Evolutionary conservation across 1,139 yeast genomes (phyloP), one percentile per base, ranked within the genome.

Genomic region (Arxiozyma slooffiae): DNA sequence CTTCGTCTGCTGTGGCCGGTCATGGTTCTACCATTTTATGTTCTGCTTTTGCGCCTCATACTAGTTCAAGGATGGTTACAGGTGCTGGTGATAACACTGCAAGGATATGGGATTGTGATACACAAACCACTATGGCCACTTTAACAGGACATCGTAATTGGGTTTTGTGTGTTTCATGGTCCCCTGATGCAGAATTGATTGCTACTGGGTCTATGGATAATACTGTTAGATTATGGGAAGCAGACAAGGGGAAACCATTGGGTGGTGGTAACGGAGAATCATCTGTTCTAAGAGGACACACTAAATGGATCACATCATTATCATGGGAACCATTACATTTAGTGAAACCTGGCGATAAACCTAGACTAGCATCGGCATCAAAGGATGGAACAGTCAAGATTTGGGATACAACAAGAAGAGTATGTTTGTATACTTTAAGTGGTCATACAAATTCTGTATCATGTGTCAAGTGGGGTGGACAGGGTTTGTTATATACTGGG

Each of bases 41-140:
- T 53, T 85, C 94, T 47, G 92, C 86, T 57, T 92, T 94, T 75
- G 95, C 98, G 1, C 98, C 98, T 37, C 78, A 85, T 62, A 83
- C 92, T 41, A 81, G 94, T 16, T 77, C 92, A 5, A 74, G 90
- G 58, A 81, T 92, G 84, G 94, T 88, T 46, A 85, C 97, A 0
- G 99, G 98, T 45, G 89, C 97, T 8, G 99, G 99, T 44, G 99
- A 92, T 67, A 80, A 85, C 43, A 90, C 97, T n/a, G 97, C 97
- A 4, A 76, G 97, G 63, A 80, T 92, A 49, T 92, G 99, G 99
- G 97, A 90, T 68, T 86, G 96, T 67, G 85, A 88, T 62, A 90
- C 97, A 0, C 95, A 87, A 61, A 92, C 98, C 0, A 96, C 97
- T 5, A 72, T 82, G 63, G 77, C 80, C 54, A 87, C 95, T 0